Conservation (phyloP, 2,329 filamentous ascomycete species). For the Diplodia mutila region DNA sequence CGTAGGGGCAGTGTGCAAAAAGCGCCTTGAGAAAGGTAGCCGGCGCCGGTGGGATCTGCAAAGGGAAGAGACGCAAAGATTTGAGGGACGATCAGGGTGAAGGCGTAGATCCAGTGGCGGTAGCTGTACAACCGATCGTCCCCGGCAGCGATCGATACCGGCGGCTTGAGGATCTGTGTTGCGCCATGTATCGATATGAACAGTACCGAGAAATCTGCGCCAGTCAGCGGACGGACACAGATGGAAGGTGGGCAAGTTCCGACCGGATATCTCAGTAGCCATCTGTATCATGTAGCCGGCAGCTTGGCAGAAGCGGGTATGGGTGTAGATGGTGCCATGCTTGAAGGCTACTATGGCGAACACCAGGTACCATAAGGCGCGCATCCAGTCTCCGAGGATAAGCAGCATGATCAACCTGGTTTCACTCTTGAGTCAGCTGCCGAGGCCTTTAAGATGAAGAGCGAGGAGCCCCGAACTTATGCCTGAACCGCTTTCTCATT, state of each 20-base stretch:
- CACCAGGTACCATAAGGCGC: conserved; percentile 69
- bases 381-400: conserved; percentile 72
- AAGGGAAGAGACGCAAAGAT: conserved; percentile 68
- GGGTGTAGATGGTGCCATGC: conserved; percentile 54
- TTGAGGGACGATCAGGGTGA: conserved; percentile 62
- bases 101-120: conserved; percentile 61
- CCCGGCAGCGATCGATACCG: conserved; percentile 46
- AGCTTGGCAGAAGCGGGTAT: conserved; percentile 62
- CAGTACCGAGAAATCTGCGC: conserved; percentile 67
- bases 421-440: not conserved
- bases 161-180: conserved; percentile 69
- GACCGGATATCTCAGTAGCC: conserved; percentile 68
- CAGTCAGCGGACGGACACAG: conserved; percentile 15
- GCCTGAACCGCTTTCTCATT: conserved; percentile 75
- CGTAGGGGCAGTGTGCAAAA: conserved; percentile 71
- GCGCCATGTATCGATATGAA: conserved; percentile 75
- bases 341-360: conserved; percentile 64
- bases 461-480: conserved; percentile 59
- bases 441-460: not conserved
- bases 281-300: conserved; percentile 69
- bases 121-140: conserved; percentile 69
- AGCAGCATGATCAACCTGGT: conserved; percentile 74
- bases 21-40: conserved; percentile 65
- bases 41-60: conserved; percentile 51
- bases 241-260: conserved; percentile 30